These are phyloP conservation scores for Xerophyta viscosa DNA, from an alignment of 106 monocot species.

Conservation along the genomic window DNA sequence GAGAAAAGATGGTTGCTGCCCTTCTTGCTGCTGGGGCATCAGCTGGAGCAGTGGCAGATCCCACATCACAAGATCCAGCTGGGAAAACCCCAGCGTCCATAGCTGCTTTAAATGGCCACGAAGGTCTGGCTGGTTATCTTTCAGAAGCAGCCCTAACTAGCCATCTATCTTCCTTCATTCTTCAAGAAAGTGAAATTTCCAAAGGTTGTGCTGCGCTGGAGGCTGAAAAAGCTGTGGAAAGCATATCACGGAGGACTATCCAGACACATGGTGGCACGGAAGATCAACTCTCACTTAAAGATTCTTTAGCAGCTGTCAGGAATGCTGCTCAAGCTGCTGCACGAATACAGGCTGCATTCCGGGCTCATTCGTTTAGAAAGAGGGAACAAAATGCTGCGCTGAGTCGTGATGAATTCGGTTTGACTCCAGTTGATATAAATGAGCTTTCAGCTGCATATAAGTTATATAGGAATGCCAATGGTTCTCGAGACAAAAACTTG, in stretches of 20 bases:
- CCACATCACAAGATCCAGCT: slow-evolving; percentile 46
- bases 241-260: slow-evolving; percentile 27
- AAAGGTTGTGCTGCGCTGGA: slow-evolving; percentile 37
- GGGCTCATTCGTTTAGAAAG: slow-evolving; percentile 65
- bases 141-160: slow-evolving; percentile 51
- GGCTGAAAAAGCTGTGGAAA: slow-evolving; percentile 36
- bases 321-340: slow-evolving; percentile 77
- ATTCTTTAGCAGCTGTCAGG: slow-evolving; percentile 62
- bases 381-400: slow-evolving; percentile 22
- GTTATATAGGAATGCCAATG: slow-evolving; percentile 7
- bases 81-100: slow-evolving; percentile 66
- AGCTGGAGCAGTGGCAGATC: slow-evolving; percentile 55
- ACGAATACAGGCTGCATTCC: slow-evolving; percentile 72
- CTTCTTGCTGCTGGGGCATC: slow-evolving; percentile 70
- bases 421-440: slow-evolving; percentile 44
- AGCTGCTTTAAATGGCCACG: slow-evolving; percentile 41
- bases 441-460: slow-evolving; percentile 33
- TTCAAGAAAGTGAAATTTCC: slow-evolving; percentile 46
- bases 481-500: slow-evolving; percentile 16
- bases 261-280: slow-evolving; percentile 34
- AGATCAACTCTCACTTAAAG: slow-evolving; percentile 50
- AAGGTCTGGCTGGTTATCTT: slow-evolving; percentile 76
- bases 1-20: slow-evolving; percentile 75
- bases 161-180: slow-evolving; percentile 45
- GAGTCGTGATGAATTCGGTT: slow-evolving; percentile 22